Evolutionary conservation across 2,329 filamentous ascomycete species (phyloP), one percentile per base, ranked within the genome.

Genomic region (Delphinella strobiligena): DNA sequence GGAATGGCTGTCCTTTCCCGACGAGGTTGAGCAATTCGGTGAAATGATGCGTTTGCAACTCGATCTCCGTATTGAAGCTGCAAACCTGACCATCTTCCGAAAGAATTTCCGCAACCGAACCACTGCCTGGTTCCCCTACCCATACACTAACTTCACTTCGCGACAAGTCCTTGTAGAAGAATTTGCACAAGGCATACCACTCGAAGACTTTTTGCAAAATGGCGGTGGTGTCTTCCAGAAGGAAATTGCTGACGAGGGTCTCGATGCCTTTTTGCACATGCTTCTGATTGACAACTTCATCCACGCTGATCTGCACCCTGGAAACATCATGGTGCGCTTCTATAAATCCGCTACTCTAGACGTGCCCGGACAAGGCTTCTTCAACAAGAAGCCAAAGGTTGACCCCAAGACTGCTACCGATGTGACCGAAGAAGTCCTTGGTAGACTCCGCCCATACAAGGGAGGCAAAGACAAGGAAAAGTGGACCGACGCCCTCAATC

Each of bases 271-370:
- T 61, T 64, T 98, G 36, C 85, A 88, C 53, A 98, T 98, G 91
- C 67, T 98, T 12, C 71, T 98, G 10, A 80, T 98, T 30, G 91
- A 98, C 60, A 98, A 98, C 59, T 98, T 98, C 59, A 80, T 95
- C 18, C 91, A 98, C 55, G 89, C 91, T 4, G 91, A 98, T 56
- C 66, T 98, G 19, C 91, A 98, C 56, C 91, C 91, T 0, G 91
- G 91, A 18, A 98, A 98, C 59, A 96, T 98, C 62, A 96, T 98
- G 88, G 89, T 98, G 34, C 86, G 93, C 47, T 98, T 98, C 66
- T 95, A 96, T 62, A 79, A 89, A 53, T 78, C 88, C 0, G 76
- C 78, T 11, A 72, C 80, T 45, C 74, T 89, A 0, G 75, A 81
- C 36, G 65, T 93, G 1, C 41, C 48, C 19, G 42, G 49, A 9